These are phyloP conservation scores for Helianthus annuus DNA, from an alignment of 129 eudicot genomes.

Conservation along the genomic window HanXRQr2.0-SUNRISE NC_035444.2:60980793-60981292, in stretches of 20 bases:
- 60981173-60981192: conserved; percentile 56
- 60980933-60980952: neutral
- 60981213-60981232: conserved; percentile 46
- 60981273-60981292: neutral
- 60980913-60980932: neutral
- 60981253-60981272: conserved; percentile 6
- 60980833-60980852: no score
- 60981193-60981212: conserved; percentile 48
- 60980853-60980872: no score
- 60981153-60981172: conserved; percentile 49
- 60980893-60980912: no score
- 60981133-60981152: conserved; percentile 58
- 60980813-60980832: no score
- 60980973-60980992: no score
- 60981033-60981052: neutral
- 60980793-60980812: no score
- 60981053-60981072: conserved; percentile 66
- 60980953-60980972: no score
- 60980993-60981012: no score
- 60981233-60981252: conserved; percentile 6
- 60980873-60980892: no score
- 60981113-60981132: conserved; percentile 48
- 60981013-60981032: neutral
- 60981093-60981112: conserved; percentile 48
- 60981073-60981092: conserved; percentile 52